Evolutionary conservation across 1,284 basidiomycete species (phyloP).

Genomic region (Puccinia polysora): DNA sequence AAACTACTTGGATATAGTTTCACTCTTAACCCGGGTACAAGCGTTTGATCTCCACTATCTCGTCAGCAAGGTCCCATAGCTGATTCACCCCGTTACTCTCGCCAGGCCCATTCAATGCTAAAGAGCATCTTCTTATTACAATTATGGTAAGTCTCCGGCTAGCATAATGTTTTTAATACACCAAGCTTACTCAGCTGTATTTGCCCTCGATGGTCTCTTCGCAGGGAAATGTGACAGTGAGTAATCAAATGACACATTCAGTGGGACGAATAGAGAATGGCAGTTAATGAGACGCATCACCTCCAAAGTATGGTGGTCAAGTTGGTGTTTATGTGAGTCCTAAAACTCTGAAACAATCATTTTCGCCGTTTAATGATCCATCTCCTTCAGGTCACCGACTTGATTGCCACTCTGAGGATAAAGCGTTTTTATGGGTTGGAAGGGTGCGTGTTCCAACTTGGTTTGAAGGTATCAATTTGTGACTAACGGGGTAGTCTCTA

Average conservation of each 20-base stretch:
- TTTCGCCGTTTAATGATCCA: not conserved
- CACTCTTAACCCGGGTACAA: constrained; percentile 48
- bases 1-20: constrained; percentile 58
- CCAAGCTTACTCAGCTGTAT: too few relatives aligned
- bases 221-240: constrained; percentile 41
- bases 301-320: constrained; percentile 37
- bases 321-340: constrained; percentile 35
- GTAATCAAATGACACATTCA: too few relatives aligned
- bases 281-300: not conserved
- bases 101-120: constrained; percentile 37
- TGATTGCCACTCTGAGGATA: constrained; percentile 37
- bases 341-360: not conserved
- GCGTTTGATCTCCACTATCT: not conserved
- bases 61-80: not conserved
- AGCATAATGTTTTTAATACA: not conserved
- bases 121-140: constrained; percentile 41
- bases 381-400: constrained; percentile 28
- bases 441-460: not conserved
- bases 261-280: too few relatives aligned
- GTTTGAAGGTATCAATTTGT: too few relatives aligned
- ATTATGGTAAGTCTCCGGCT: constrained; percentile 22
- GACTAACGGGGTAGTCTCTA: not conserved
- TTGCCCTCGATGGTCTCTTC: not conserved
- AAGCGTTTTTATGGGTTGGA: constrained; percentile 33
- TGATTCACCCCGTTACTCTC: not conserved